Evolutionary conservation across 768 basidiomycete species (phyloP).

Genomic region (Boletus rubroflammeus): DNA sequence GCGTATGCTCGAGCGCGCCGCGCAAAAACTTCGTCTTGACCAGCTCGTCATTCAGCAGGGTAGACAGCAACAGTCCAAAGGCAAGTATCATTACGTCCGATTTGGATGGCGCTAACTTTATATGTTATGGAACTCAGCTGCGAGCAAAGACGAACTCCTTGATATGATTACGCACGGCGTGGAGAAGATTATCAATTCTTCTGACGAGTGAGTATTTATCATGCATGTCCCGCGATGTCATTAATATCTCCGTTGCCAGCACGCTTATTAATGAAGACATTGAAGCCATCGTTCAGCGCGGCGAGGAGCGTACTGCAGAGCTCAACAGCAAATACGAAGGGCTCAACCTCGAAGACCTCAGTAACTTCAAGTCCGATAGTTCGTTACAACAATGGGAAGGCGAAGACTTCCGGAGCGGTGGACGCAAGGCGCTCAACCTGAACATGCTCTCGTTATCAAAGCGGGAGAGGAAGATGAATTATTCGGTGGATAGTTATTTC

Average conservation of each 20-base stretch:
- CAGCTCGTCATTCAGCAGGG: constrained; percentile 98
- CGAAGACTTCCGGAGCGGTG: constrained; percentile 81
- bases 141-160: constrained; percentile 91
- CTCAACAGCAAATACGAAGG: constrained; percentile 90
- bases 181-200: constrained; percentile 88
- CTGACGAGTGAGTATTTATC: constrained; percentile 54
- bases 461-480: constrained; percentile 90
- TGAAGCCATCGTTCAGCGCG: constrained; percentile 86
- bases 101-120: not conserved
- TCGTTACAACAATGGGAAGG: constrained; percentile 95
- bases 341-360: constrained; percentile 89
- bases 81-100: constrained; percentile 34
- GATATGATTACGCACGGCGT: constrained; percentile 99
- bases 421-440: constrained; percentile 69
- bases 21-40: constrained; percentile 91
- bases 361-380: constrained; percentile 94
- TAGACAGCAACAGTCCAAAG: constrained; percentile 75
- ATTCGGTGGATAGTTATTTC: constrained; percentile 94
- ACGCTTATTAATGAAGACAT: constrained; percentile 84
- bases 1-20: constrained; percentile 84
- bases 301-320: constrained; percentile 86
- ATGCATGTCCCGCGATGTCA: not conserved
- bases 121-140: constrained; percentile 45
- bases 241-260: constrained; percentile 35
- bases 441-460: constrained; percentile 86